Evolutionary conservation across 495 filamentous ascomycete species (phyloP), one percentile per base, ranked within the genome.

Genomic region (Hypoxylon rickii): DNA sequence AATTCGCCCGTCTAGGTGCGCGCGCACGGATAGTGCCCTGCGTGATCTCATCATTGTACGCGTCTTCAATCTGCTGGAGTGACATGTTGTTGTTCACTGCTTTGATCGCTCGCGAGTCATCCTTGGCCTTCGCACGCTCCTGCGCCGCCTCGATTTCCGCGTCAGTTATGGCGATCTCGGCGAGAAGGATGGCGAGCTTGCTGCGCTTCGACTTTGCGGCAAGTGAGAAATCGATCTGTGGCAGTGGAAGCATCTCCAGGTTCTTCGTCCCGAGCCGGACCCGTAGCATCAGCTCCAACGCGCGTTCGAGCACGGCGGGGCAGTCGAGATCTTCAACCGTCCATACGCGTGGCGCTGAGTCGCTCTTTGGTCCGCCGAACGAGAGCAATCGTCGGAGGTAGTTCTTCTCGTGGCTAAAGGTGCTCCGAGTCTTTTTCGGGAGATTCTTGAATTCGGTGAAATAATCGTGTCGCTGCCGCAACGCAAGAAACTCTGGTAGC

Each of bases 221-320:
- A 1, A 41, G 29, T 1, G 62, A 61, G 19, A 68, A 43, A 24
- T 61, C 44, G 22, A 65, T 65, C 12, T 43, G 44, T 0, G 65
- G 65, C 4, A 51, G 48, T 3, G 65, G 65, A 12, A 67, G 24
- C 61, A 67, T 65, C 13, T 42, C 51, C 8, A 65, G 43, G n/a
- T 38, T 43, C 0, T 26, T 44, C 0, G 61, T 33, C 7, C 61
- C 65, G 2, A 67, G 58, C 3, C 61, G 41, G n/a, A 65, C 43
- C 0, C 65, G 65, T 16, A 67, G 53, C 43, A 55, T 60, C 15
- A 67, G 34, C 31, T 67, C 65, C 45, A 67, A 45, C 0, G 65
- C 65, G 17, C 65, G 46, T 24, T 67, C 65, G 0, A 67, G 54
- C 0, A 65, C 58, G 2, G 65, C 52, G 4, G 54, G 42, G 7